A percentile compares a stretch with the other conserved stretches of the same genome.
Evolutionary conservation across 2,329 filamentous ascomycete species (phyloP).

Genomic region (Aureobasidium zeae): DNA sequence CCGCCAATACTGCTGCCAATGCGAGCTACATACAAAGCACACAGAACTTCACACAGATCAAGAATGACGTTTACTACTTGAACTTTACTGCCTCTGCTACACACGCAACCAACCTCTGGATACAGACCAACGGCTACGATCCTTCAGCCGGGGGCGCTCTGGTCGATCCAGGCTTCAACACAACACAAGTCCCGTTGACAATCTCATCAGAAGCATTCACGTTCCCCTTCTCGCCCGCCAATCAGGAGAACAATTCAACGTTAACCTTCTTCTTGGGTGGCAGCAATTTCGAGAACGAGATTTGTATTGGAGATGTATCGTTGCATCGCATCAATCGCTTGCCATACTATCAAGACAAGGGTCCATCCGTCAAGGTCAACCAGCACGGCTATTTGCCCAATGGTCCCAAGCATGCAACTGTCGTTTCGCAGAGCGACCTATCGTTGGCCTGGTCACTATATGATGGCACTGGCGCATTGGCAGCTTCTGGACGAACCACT

Average conservation of each 20-base stretch:
- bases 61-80: slow-evolving; percentile 16
- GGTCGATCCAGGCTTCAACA: slow-evolving; percentile 15
- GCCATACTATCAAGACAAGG: slow-evolving; percentile 14
- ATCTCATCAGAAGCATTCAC: slow-evolving; percentile 2
- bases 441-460: slow-evolving; percentile 10
- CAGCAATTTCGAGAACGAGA: slow-evolving; percentile 1
- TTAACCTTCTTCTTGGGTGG: slow-evolving; percentile 13
- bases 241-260: slow-evolving; percentile 13
- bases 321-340: slow-evolving; percentile 16
- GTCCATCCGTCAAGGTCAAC: slow-evolving; percentile 15
- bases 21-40: slow-evolving; percentile 13
- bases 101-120: slow-evolving; percentile 10
- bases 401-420: slow-evolving; percentile 14
- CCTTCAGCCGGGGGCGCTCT: slow-evolving; percentile 12
- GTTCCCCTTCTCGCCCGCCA: slow-evolving; percentile 15
- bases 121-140: slow-evolving; percentile 10
- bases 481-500: background rate
- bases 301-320: slow-evolving; percentile 12
- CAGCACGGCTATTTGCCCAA: slow-evolving; percentile 15
- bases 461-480: background rate
- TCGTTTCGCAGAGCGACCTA: slow-evolving; percentile 1
- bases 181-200: slow-evolving; percentile 11
- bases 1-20: slow-evolving; percentile 11
- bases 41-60: slow-evolving; percentile 15
- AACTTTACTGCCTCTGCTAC: slow-evolving; percentile 16